Evolutionary conservation across 2,329 filamentous ascomycete genomes (phyloP).

Genomic region (Macrophomina pseudophaseolina): DNA sequence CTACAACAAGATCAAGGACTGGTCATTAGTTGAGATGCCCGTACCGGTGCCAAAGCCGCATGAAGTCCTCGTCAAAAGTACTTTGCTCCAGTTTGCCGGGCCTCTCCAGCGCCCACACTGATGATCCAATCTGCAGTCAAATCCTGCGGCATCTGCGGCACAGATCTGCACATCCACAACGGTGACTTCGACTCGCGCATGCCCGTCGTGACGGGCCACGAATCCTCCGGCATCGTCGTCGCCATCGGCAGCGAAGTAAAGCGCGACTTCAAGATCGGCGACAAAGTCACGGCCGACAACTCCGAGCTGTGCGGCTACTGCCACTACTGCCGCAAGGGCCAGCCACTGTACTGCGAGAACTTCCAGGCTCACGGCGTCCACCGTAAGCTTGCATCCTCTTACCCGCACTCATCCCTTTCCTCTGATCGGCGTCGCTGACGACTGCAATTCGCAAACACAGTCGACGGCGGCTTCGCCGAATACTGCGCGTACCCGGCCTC

Average conservation of each 20-base stretch:
- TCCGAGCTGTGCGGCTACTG: conserved; percentile 72
- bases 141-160: conserved; percentile 29
- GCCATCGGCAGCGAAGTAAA: conserved; percentile 64
- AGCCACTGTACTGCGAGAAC: conserved; percentile 71
- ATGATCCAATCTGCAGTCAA: conserved; percentile 15
- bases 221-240: conserved; percentile 70
- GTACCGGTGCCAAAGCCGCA: conserved; percentile 27
- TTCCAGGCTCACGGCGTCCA: conserved; percentile 71
- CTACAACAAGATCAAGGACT: conserved; percentile 29
- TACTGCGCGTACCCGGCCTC: conserved; percentile 64
- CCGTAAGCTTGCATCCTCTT: conserved; percentile 31
- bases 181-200: conserved; percentile 63
- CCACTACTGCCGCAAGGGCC: conserved; percentile 74
- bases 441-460: conserved; percentile 39
- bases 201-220: conserved; percentile 56
- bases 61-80: conserved; percentile 27
- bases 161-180: conserved; percentile 65
- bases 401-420: background rate
- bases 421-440: background rate
- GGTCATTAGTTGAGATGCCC: conserved; percentile 27
- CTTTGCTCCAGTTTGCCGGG: background rate
- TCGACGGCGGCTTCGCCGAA: conserved; percentile 75
- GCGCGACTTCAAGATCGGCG: conserved; percentile 62
- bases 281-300: conserved; percentile 67
- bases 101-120: background rate